Percentiles rank a stretch among this genome's conserved stretches.
Evolutionary conservation across 2,329 filamentous ascomycete species (phyloP).

Genomic region (Emergomyces africanus): DNA sequence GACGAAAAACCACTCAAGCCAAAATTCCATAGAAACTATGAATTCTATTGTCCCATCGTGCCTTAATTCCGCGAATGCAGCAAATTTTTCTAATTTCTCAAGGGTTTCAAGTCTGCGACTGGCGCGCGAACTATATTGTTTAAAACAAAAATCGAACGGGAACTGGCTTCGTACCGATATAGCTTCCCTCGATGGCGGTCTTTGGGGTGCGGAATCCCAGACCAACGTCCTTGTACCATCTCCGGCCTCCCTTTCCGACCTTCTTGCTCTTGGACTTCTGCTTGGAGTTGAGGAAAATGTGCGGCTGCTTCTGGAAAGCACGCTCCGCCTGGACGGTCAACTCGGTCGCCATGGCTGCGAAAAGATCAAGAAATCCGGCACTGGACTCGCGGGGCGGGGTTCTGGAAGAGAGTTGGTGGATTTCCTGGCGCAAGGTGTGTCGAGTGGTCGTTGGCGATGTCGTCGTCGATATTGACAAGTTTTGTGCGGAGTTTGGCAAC

Average conservation of each 20-base stretch:
- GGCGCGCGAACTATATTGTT: slow-evolving; percentile 6
- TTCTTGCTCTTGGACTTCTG: slow-evolving; percentile 65
- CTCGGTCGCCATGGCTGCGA: slow-evolving; percentile 85
- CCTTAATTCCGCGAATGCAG: not conserved
- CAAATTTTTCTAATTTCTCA: not conserved
- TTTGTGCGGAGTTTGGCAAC: slow-evolving; percentile 22
- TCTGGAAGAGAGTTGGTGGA: slow-evolving; percentile 9
- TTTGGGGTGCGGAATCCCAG: slow-evolving; percentile 98
- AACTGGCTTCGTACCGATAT: slow-evolving; percentile 72
- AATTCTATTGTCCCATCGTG: not conserved
- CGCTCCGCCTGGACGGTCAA: slow-evolving; percentile 99
- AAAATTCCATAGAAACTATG: not conserved
- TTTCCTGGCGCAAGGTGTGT: slow-evolving; percentile 8
- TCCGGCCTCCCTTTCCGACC: slow-evolving; percentile 82
- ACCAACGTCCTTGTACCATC: slow-evolving; percentile 99
- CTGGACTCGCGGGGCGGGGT: slow-evolving; percentile 19
- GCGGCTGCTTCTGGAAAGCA: slow-evolving; percentile 99
- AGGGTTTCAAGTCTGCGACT: not conserved
- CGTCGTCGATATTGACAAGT: slow-evolving; percentile 19
- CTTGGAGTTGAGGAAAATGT: slow-evolving; percentile 99
- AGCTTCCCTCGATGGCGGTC: slow-evolving; percentile 95
- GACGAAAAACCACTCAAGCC: not conserved
- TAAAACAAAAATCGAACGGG: slow-evolving; percentile 9
- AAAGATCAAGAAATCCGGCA: slow-evolving; percentile 25
- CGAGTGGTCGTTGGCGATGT: slow-evolving; percentile 25